A percentile compares a stretch with the other conserved stretches of the same genome.
Evolutionary conservation across 176 grass and related monocot genomes (phyloP).

Genomic region (Musa troglodytarum): DNA sequence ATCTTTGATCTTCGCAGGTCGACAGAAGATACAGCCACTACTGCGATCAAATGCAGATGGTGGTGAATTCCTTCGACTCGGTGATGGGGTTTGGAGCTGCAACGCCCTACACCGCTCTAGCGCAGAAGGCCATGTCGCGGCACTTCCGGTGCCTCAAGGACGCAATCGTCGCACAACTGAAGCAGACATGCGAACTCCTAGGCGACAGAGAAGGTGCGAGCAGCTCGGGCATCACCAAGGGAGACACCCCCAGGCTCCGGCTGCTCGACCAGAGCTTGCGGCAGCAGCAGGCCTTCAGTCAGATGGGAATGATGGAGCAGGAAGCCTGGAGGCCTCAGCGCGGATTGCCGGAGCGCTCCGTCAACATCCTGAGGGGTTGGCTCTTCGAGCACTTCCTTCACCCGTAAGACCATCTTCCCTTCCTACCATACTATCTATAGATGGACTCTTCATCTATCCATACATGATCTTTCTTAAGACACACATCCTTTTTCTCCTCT

Average conservation of each 20-base stretch:
- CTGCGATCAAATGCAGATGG: conserved; percentile 99
- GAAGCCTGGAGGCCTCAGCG: conserved; percentile 90
- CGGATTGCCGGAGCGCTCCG: conserved; percentile 86
- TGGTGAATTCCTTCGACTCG: conserved; percentile 98
- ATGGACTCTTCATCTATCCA: no score
- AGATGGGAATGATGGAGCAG: conserved; percentile 99
- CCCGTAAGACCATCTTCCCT: conserved; percentile 46
- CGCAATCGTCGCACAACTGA: conserved; percentile 56
- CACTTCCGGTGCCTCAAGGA: conserved; percentile 99
- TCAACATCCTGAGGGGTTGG: conserved; percentile 66
- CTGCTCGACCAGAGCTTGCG: conserved; percentile 80
- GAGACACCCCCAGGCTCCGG: conserved; percentile 79
- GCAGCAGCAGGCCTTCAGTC: conserved; percentile 88
- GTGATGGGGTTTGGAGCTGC: conserved; percentile 90
- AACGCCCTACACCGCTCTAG: conserved; percentile 94
- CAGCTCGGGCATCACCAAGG: conserved; percentile 72
- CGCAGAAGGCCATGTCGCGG: conserved; percentile 97
- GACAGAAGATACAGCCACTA: conserved; percentile 96
- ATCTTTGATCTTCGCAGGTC: conserved; percentile 37
- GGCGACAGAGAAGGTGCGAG: conserved; percentile 76
- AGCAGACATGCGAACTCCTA: conserved; percentile 59
- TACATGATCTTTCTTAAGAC: no score
- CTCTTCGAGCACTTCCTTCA: conserved; percentile 99
- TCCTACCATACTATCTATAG: background rate
- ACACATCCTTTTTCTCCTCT: no score